A percentile compares a stretch with the other conserved stretches of the same genome.
Conservation (phyloP, 208 protist genomes). For the Leishmania guyanensis region DNA sequence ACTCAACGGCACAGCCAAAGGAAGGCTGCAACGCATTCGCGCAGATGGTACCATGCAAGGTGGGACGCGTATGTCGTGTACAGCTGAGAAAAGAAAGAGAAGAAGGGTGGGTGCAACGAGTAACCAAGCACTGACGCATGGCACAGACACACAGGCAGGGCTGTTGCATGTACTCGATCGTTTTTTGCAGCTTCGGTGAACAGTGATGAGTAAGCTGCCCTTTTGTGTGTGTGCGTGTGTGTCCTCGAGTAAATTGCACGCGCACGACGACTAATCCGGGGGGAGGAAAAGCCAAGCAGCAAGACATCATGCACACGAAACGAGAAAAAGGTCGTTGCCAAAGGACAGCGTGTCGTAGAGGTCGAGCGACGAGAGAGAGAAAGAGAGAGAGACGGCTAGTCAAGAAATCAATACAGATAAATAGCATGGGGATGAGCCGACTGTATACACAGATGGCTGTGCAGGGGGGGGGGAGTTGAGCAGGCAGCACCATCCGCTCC, state of each 20-base stretch:
- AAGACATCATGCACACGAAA: neutral
- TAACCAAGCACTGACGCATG: neutral
- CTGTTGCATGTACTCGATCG: neutral
- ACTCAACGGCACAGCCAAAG: neutral
- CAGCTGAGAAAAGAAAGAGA: neutral
- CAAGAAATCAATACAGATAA: neutral
- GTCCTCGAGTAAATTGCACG: neutral
- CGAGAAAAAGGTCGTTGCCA: neutral
- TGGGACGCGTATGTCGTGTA: neutral
- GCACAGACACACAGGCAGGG: neutral
- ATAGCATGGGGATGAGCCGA: neutral
- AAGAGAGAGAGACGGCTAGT: neutral
- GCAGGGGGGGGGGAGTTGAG: neutral
- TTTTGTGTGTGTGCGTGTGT: neutral
- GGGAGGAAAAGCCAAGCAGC: neutral
- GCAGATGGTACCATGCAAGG: neutral
- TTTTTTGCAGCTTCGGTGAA: neutral
- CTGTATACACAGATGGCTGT: neutral
- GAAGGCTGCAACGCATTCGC: neutral
- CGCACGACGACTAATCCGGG: neutral
- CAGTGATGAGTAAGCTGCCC: neutral
- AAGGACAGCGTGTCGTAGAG: neutral
- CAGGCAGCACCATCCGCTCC: neutral
- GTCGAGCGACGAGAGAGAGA: neutral
- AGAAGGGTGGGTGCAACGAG: neutral